Conservation (phyloP, 2,329 filamentous ascomycete genomes). For the Stachybotrys echinatus region DNA sequence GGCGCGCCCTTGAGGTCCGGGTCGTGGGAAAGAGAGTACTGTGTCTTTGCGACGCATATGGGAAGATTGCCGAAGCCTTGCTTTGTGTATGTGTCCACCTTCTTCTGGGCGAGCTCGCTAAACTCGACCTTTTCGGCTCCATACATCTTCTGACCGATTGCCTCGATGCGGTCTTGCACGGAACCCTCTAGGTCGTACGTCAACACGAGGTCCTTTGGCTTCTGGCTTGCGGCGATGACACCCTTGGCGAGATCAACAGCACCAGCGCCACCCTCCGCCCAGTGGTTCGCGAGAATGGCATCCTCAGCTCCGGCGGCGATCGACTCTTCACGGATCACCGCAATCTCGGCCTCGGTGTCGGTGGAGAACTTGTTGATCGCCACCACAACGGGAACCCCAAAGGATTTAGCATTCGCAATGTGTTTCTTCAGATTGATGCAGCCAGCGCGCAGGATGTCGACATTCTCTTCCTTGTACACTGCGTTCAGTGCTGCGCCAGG, state of each 20-base stretch:
- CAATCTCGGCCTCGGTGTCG: slow-evolving; percentile 88
- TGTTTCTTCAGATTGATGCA: slow-evolving; percentile 96
- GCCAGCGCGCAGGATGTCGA: slow-evolving; percentile 82
- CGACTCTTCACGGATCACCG: slow-evolving; percentile 83
- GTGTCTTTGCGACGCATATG: slow-evolving; percentile 96
- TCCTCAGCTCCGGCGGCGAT: slow-evolving; percentile 90
- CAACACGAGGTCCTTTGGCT: slow-evolving; percentile 82
- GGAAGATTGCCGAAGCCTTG: slow-evolving; percentile 91
- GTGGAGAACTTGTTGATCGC: slow-evolving; percentile 96
- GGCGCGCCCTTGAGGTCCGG: slow-evolving; percentile 91
- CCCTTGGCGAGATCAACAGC: slow-evolving; percentile 84
- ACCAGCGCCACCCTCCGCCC: slow-evolving; percentile 89
- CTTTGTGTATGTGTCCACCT: slow-evolving; percentile 89
- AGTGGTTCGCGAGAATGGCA: slow-evolving; percentile 91
- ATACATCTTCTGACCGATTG: slow-evolving; percentile 90
- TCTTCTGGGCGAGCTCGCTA: slow-evolving; percentile 88
- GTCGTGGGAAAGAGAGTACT: slow-evolving; percentile 94
- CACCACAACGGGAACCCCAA: slow-evolving; percentile 90
- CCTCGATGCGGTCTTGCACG: slow-evolving; percentile 85
- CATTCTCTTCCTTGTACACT: slow-evolving; percentile 89
- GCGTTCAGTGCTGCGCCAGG: slow-evolving; percentile 80
- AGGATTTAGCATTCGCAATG: slow-evolving; percentile 81
- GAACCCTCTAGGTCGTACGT: slow-evolving; percentile 76
- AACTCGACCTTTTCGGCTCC: slow-evolving; percentile 87
- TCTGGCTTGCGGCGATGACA: slow-evolving; percentile 75